These are phyloP conservation scores for Dorcoceras hygrometricum DNA, from an alignment of 257 asterid genomes.

Conservation along the genomic window DNA sequence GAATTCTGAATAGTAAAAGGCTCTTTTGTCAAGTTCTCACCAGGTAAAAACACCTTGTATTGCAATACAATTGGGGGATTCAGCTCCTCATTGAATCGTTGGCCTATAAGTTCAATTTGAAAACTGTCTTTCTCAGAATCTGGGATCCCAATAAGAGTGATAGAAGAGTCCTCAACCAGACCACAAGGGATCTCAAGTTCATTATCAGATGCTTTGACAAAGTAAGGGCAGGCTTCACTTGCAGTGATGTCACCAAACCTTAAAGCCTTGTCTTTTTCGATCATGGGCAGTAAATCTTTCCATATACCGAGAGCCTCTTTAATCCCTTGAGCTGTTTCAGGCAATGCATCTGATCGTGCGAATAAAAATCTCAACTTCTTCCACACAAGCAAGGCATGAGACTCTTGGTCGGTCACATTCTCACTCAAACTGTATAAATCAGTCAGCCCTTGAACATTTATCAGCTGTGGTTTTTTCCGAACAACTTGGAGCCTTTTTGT, in stretches of 20 bases:
- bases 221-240: slow-evolving; percentile 48
- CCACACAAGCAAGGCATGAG: slow-evolving; percentile 59
- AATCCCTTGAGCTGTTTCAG: slow-evolving; percentile 76
- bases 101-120: slow-evolving; percentile 64
- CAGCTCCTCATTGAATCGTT: slow-evolving; percentile 45
- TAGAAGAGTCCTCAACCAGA: slow-evolving; percentile 74
- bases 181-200: slow-evolving; percentile 77
- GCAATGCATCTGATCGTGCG: slow-evolving; percentile 83
- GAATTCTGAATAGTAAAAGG: slow-evolving; percentile 68
- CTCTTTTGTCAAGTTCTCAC: slow-evolving; percentile 73
- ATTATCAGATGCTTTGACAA: slow-evolving; percentile 39
- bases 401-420: slow-evolving; percentile 41
- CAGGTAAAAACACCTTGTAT: slow-evolving; percentile 64
- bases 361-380: slow-evolving; percentile 53
- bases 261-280: slow-evolving; percentile 33
- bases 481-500: slow-evolving; percentile 24
- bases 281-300: slow-evolving; percentile 39
- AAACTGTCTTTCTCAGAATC: slow-evolving; percentile 49
- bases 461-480: slow-evolving; percentile 43
- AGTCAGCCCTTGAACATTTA: slow-evolving; percentile 45
- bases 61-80: slow-evolving; percentile 63
- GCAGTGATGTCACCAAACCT: slow-evolving; percentile 23
- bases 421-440: slow-evolving; percentile 44
- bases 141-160: slow-evolving; percentile 83
- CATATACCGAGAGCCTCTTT: slow-evolving; percentile 68